Evolutionary conservation across 352 stramenopile genomes (phyloP), one percentile per base, ranked within the genome.

Genomic region (Globisporangium mamillatum): DNA sequence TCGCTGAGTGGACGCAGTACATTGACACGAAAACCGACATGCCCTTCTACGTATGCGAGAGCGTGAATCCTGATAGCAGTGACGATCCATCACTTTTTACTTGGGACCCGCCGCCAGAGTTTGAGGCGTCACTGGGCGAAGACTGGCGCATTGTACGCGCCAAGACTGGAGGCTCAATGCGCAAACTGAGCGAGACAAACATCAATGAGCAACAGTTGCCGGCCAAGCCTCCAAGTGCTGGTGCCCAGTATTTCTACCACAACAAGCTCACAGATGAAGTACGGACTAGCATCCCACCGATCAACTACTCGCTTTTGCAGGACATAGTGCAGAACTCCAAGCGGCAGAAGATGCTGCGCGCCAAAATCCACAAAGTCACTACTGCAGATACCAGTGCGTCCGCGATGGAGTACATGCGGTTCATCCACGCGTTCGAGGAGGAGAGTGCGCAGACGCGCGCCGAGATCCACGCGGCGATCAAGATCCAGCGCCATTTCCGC

Each of bases 1-100:
- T 94, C 7, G 83, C 82, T 10, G 83, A 92, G 34, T 94, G 87
- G 87, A 87, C 78, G 20, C 86, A 92, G 58, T 94, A 92, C 60
- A 68, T 94, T 8, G 85, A 94, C 52, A 64, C 75, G 0, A 54
- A 64, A 29, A 82, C 80, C 1, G 82, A 87, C 60, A 58, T 75
- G 25, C 78, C 82, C 24, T 92, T 90, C 55, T 90, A 87, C 68
- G 72, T 73, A 14, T 78, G 61, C 22, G 20, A 22, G 53, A 22
- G 18, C 56, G 22, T 34, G 38, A 63, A 1, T 48, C 48, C 63
- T 12, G 58, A 58, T 24, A 48, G 14, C 14, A 20, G 12, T 20
- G 14, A 48, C 38, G 67, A 60, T 4, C 48, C 62, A 10, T 46
- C 71, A 18, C 29, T 70, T 8, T 85, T 74, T 50, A 83, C 80